phyloP scores from a whole-genome alignment of 1,284 basidiomycete species.

The Ustilago curta region DNA sequence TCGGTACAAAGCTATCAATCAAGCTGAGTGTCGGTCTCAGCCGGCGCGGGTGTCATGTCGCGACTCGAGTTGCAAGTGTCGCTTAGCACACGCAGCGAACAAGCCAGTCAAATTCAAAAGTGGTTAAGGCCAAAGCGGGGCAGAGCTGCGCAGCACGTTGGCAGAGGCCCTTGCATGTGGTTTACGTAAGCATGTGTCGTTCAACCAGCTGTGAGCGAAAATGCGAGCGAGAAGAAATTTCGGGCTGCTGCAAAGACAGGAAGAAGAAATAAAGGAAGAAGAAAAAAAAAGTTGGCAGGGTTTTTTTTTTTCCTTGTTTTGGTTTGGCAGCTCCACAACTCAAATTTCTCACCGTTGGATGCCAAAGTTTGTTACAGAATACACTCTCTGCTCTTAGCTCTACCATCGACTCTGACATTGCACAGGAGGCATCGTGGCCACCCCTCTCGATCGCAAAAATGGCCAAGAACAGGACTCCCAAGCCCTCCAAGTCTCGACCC shows the following conservation, averaged over 20 bases:
- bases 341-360: not conserved
- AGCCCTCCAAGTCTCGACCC: conserved; percentile 59
- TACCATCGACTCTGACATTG: conserved; percentile 5
- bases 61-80: conserved; percentile 9
- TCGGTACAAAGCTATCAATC: conserved; percentile 6
- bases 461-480: conserved; percentile 59
- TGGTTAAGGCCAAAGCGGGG: not conserved
- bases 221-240: conserved; percentile 41
- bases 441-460: conserved; percentile 18
- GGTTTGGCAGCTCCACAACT: conserved; percentile 32
- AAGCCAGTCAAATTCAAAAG: conserved; percentile 9
- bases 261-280: conserved; percentile 15
- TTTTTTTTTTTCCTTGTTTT: no score
- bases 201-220: no score
- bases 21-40: conserved; percentile 34
- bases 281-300: conserved; percentile 25
- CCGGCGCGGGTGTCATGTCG: conserved; percentile 23
- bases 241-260: conserved; percentile 2
- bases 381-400: not conserved
- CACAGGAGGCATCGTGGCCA: not conserved
- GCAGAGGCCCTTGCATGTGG: not conserved
- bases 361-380: no score
- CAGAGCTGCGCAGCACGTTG: conserved; percentile 16
- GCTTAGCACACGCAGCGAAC: conserved; percentile 3
- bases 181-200: conserved; percentile 35